phyloP scores from a whole-genome alignment of 1,284 basidiomycete genomes.

The Rhodofomes roseus region DNA sequence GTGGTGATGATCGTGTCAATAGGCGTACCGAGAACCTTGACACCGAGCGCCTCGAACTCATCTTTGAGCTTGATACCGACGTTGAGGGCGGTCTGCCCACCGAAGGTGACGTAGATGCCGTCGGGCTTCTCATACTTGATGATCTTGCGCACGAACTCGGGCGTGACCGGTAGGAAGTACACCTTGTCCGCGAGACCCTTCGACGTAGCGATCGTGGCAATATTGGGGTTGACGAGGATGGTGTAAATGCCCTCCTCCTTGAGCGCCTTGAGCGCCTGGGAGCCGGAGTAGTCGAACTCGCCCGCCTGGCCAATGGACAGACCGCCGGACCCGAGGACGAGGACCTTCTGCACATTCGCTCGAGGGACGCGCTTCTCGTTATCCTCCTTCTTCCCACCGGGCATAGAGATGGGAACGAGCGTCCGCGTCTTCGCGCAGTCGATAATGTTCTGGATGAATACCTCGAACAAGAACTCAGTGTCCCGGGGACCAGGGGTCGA shows the following conservation, averaged over 20 bases:
- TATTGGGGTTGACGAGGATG: slow-evolving; percentile 97
- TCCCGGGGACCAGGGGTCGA: slow-evolving; percentile 98
- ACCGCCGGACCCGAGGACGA: slow-evolving; percentile 97
- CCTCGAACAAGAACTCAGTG: slow-evolving; percentile 98
- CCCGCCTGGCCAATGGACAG: slow-evolving; percentile 98
- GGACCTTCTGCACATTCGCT: slow-evolving; percentile 85
- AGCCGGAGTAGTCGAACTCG: slow-evolving; percentile 99
- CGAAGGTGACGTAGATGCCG: slow-evolving; percentile 98
- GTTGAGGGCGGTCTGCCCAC: slow-evolving; percentile 95
- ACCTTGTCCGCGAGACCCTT: slow-evolving; percentile 98
- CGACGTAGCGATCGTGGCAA: slow-evolving; percentile 98
- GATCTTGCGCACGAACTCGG: slow-evolving; percentile 96
- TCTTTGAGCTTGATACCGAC: slow-evolving; percentile 98
- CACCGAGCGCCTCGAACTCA: slow-evolving; percentile 86
- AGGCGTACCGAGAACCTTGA: slow-evolving; percentile 93
- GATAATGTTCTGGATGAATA: slow-evolving; percentile 88
- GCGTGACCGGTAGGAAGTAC: slow-evolving; percentile 97
- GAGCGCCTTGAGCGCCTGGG: slow-evolving; percentile 98
- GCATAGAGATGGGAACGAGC: slow-evolving; percentile 78
- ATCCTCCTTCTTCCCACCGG: slow-evolving; percentile 83
- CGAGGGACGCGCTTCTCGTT: slow-evolving; percentile 79
- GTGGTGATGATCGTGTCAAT: slow-evolving; percentile 98
- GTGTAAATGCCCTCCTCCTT: slow-evolving; percentile 99
- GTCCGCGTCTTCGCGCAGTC: slow-evolving; percentile 72
- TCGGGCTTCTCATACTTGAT: slow-evolving; percentile 99